These are phyloP conservation scores for Seiridium cupressi DNA, from an alignment of 2,329 filamentous ascomycete genomes.

Conservation along the genomic window DNA sequence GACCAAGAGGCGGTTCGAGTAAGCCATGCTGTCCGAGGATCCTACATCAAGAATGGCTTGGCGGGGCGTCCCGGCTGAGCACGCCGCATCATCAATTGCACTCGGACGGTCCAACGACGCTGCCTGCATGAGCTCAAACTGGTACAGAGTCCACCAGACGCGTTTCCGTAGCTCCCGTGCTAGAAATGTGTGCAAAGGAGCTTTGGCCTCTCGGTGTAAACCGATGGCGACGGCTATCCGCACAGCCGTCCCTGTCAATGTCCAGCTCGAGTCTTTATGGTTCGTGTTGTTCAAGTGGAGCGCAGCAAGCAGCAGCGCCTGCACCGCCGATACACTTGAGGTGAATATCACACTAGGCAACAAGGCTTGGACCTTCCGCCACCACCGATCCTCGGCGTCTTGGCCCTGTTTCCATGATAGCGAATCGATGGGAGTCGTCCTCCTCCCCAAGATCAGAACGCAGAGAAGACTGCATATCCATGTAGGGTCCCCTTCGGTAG, in stretches of 20 bases:
- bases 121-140: constrained; percentile 37
- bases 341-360: constrained; percentile 40
- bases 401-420: constrained; percentile 31
- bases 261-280: constrained; percentile 39
- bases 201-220: constrained; percentile 38
- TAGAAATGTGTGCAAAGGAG: constrained; percentile 30
- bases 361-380: constrained; percentile 35
- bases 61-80: constrained; percentile 31
- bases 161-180: constrained; percentile 26
- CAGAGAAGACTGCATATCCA: constrained; percentile 41
- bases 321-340: constrained; percentile 37
- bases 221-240: constrained; percentile 42
- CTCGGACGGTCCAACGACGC: constrained; percentile 41
- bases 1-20: constrained; percentile 32
- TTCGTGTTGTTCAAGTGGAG: constrained; percentile 43
- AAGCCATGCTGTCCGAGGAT: constrained; percentile 35
- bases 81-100: constrained; percentile 35
- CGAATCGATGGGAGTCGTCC: constrained; percentile 25
- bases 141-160: constrained; percentile 32
- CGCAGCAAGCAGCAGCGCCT: constrained; percentile 38
- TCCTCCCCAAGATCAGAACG: constrained; percentile 36
- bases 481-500: constrained; percentile 28
- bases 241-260: constrained; percentile 38
- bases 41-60: constrained; percentile 32
- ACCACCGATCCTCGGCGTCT: constrained; percentile 32